Percentiles rank a stretch among this genome's conserved stretches.
Conservation (phyloP, 768 basidiomycete genomes). For the Solioccasus polychromus region DNA sequence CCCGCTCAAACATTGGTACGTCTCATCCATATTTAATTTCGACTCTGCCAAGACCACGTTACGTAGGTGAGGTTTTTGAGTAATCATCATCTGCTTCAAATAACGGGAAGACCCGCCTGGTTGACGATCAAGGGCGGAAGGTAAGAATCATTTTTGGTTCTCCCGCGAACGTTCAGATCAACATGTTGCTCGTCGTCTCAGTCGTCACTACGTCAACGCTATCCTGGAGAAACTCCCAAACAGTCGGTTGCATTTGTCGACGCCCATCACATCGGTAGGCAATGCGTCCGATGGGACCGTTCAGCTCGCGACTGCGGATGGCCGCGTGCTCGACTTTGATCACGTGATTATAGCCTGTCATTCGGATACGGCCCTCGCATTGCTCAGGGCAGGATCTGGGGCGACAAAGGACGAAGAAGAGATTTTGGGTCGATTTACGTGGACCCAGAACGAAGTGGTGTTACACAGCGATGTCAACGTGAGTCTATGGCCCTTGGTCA, state of each 20-base stretch:
- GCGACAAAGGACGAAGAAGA: constrained; percentile 50
- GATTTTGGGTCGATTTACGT: constrained; percentile 57
- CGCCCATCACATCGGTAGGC: constrained; percentile 49
- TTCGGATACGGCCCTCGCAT: constrained; percentile 55
- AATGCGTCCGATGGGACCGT: constrained; percentile 31
- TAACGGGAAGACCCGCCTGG: constrained; percentile 70
- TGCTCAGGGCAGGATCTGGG: constrained; percentile 47
- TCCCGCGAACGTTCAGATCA: not conserved
- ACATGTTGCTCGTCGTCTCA: constrained; percentile 25
- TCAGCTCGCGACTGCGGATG: constrained; percentile 45
- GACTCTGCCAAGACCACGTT: not conserved
- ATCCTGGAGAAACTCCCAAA: constrained; percentile 55
- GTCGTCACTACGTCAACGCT: constrained; percentile 63
- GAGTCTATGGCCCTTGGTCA: constrained; percentile 15
- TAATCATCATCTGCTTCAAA: constrained; percentile 72
- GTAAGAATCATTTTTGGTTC: constrained; percentile 33
- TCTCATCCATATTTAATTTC: not conserved
- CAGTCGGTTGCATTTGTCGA: constrained; percentile 55
- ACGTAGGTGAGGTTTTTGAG: constrained; percentile 63
- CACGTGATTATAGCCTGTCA: constrained; percentile 75
- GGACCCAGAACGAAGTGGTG: constrained; percentile 66
- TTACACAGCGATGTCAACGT: constrained; percentile 65
- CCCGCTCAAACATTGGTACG: constrained; percentile 63
- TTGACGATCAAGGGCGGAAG: constrained; percentile 71
- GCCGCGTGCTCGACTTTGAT: constrained; percentile 50